Evolutionary conservation across 495 filamentous ascomycete species (phyloP).

Genomic region (Aspergillus nidulans): DNA sequence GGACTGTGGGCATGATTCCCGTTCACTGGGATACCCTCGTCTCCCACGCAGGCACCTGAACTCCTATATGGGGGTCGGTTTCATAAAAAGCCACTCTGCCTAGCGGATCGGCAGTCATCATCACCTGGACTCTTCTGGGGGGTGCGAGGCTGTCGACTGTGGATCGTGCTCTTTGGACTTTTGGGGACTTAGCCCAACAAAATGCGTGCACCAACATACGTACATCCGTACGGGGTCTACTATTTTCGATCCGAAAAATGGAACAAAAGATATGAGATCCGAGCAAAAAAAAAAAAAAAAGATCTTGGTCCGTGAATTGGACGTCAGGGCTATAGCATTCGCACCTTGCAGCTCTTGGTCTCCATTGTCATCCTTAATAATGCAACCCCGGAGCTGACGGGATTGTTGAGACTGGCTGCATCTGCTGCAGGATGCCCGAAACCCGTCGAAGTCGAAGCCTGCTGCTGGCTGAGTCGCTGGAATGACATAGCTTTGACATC

Average conservation of each 20-base stretch:
- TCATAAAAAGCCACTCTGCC: slow-evolving; percentile 1
- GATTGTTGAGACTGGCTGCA: slow-evolving; percentile 14
- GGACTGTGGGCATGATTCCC: not conserved
- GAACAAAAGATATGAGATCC: slow-evolving; percentile 1
- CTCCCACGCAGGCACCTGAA: slow-evolving; percentile 22
- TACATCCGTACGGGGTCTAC: not conserved
- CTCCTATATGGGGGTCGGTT: slow-evolving; percentile 10
- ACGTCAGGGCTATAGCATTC: not conserved
- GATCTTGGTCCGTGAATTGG: not conserved
- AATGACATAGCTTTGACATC: slow-evolving; percentile 1
- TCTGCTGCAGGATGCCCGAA: slow-evolving; percentile 17
- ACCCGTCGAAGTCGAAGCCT: slow-evolving; percentile 4
- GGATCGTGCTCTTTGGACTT: slow-evolving; percentile 7
- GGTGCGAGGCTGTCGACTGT: not conserved
- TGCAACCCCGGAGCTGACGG: slow-evolving; percentile 17
- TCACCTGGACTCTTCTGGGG: slow-evolving; percentile 5
- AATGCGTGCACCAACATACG: too few species aligned
- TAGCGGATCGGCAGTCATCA: slow-evolving; percentile 5
- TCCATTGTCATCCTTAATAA: not conserved
- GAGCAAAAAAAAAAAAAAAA: slow-evolving; percentile 1
- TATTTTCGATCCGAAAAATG: not conserved
- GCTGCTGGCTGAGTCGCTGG: not conserved
- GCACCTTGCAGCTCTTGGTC: slow-evolving; percentile 5
- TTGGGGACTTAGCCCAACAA: not conserved
- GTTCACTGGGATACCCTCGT: slow-evolving; percentile 21